Base-by-base conservation (phyloP, 176 grass and related monocot genomes). In the Sorghum bicolor region DNA sequence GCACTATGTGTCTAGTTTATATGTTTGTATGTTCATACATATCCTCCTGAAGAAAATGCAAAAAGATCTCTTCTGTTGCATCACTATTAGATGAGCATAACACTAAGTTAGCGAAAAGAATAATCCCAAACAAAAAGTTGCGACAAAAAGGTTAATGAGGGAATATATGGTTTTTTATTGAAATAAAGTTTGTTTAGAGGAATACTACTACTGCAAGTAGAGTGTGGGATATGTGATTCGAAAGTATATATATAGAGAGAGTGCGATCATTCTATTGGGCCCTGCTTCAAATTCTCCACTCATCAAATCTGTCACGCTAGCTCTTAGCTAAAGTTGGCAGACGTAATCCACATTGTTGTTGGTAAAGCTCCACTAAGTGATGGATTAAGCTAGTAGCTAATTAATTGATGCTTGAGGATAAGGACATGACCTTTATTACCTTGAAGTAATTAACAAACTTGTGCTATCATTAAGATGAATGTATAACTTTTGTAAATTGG, bases 351-450 rank as follows among this genome's bases (percentile, higher is more conserved):
- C 61, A 80, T 75, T 69, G 30, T 69, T 80, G 84, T 33, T 52
- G 80, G 80, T 90, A 87, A 90, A 79, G 88, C 74, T 83, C 75
- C 84, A 90, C 88, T 83, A 58, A 74, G 8, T 67, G 84, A 83
- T 79, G 31, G 75, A 77, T 87, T 83, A 83, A 63, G 39, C 38
- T 68, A 75, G 47, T 47, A 70, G 30, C 30, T 79, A 87, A 77
- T 30, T 79, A 83, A 83, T 31, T 10, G 74, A 79, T 82, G 28
- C 88, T 86, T 78, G 36, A 34, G 75, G 88, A 86, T 83, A 90
- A 79, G 84, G 25, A 75, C 75, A 83, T 40, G 45, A 3, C 29
- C n/a, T 65, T 57, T 67, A 36, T 44, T 47, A 36, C 76, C 72
- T 44, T 72, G 13, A n/a, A 75, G 25, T 65, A 28, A 22, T 63